phyloP scores from a whole-genome alignment of 805 yeast genomes.

The Groenewaldozyma tartarivorans region DNA sequence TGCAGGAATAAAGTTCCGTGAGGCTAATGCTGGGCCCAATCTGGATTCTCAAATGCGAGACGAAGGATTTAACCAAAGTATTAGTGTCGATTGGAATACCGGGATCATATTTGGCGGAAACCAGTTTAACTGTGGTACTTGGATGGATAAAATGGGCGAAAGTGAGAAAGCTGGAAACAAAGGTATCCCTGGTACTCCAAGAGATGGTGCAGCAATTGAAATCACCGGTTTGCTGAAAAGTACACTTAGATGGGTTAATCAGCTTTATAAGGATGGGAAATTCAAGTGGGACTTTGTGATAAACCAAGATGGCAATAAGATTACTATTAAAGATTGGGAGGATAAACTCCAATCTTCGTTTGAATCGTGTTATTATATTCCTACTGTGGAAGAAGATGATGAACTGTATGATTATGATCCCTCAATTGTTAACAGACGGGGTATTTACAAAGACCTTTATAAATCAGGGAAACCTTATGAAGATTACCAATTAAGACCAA shows the following conservation, averaged over 20 bases:
- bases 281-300: constrained; percentile 52
- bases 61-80: constrained; percentile 81
- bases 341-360: constrained; percentile 56
- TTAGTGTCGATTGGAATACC: constrained; percentile 76
- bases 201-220: constrained; percentile 95
- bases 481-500: constrained; percentile 88
- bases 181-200: constrained; percentile 96
- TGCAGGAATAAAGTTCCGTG: constrained; percentile 74
- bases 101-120: constrained; percentile 90
- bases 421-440: constrained; percentile 71
- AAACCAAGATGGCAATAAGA: constrained; percentile 45
- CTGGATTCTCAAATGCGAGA: constrained; percentile 88
- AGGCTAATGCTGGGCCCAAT: constrained; percentile 87
- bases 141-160: constrained; percentile 99
- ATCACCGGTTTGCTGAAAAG: constrained; percentile 84
- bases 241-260: constrained; percentile 67
- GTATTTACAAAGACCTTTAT: constrained; percentile 84
- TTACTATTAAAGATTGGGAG: constrained; percentile 67
- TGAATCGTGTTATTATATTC: constrained; percentile 72
- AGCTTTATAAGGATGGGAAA: constrained; percentile 41
- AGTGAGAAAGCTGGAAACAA: constrained; percentile 69
- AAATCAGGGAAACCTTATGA: constrained; percentile 78
- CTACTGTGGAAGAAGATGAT: constrained; percentile 56
- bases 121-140: constrained; percentile 90
- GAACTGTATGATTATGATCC: constrained; percentile 50